phyloP scores from a whole-genome alignment of 495 filamentous ascomycete genomes.

The Penicillium diatomitis region DNA sequence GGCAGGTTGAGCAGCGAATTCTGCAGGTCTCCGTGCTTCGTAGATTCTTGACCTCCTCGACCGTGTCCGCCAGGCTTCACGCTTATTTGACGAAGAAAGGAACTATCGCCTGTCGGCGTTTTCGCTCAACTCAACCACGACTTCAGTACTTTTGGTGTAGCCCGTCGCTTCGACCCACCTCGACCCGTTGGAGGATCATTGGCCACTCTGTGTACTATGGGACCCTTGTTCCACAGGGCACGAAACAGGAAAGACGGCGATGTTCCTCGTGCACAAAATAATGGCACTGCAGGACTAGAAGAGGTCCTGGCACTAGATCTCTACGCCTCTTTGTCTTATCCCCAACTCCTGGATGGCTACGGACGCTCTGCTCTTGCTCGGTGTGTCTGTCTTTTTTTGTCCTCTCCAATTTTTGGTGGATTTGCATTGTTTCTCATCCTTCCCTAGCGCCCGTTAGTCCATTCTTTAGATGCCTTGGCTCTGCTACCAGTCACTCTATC shows the following conservation, averaged over 20 bases:
- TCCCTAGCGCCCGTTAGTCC: too few species aligned
- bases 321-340: not conserved
- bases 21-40: constrained; percentile 10
- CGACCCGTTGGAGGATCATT: constrained; percentile 12
- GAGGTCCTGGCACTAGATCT: not conserved
- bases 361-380: not conserved
- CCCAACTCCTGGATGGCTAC: not conserved
- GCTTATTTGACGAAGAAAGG: not conserved
- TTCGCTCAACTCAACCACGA: too few species aligned
- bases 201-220: constrained; percentile 12
- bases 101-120: too few species aligned
- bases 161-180: constrained; percentile 13
- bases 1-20: not conserved
- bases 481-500: too few species aligned
- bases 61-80: not conserved
- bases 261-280: constrained; percentile 2
- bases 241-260: constrained; percentile 1
- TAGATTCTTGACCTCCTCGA: not conserved
- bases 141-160: constrained; percentile 6
- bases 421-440: too few species aligned
- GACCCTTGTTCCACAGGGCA: constrained; percentile 12
- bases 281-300: not conserved
- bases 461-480: too few species aligned
- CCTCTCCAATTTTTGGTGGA: too few species aligned
- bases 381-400: not conserved